Conservation (phyloP, 2,329 filamentous ascomycete genomes). For the Teratosphaeria nubilosa region DNA sequence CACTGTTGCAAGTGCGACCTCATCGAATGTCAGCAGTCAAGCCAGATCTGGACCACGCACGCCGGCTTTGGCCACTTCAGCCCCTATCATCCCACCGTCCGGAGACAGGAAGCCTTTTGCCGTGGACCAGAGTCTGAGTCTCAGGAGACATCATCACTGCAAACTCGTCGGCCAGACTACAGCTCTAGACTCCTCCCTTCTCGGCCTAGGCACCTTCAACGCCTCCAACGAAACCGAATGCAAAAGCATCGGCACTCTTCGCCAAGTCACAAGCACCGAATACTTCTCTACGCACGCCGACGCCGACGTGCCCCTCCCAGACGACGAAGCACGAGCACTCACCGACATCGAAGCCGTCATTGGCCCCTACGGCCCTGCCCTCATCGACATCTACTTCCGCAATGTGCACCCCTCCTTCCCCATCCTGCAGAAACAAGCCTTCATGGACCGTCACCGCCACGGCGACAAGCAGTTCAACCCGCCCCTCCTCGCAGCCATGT, state of each 20-base stretch:
- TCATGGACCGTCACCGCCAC: constrained; percentile 66
- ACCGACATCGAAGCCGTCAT: constrained; percentile 68
- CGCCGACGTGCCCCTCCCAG: constrained; percentile 58
- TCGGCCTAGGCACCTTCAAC: constrained; percentile 71
- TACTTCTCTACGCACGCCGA: constrained; percentile 75
- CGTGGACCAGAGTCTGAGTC: constrained; percentile 48
- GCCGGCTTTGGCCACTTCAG: constrained; percentile 4
- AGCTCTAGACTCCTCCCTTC: constrained; percentile 73
- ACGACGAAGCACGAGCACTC: constrained; percentile 57
- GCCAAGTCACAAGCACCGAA: constrained; percentile 66
- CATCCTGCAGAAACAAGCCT: constrained; percentile 71
- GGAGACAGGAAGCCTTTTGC: constrained; percentile 19
- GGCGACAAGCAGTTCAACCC: constrained; percentile 66
- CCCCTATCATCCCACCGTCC: constrained; percentile 3
- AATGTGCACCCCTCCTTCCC: constrained; percentile 73
- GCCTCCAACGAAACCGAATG: constrained; percentile 70
- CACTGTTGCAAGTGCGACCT: not conserved
- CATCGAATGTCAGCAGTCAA: not conserved
- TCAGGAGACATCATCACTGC: constrained; percentile 69
- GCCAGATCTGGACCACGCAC: not conserved
- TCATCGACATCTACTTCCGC: constrained; percentile 74
- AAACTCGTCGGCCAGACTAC: constrained; percentile 77
- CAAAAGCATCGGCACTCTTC: constrained; percentile 46
- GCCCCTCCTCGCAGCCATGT: constrained; percentile 67
- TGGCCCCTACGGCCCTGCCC: constrained; percentile 61